These are phyloP conservation scores for Populus deltoides DNA, from an alignment of 345 rosid genomes.

Conservation along the genomic window DNA sequence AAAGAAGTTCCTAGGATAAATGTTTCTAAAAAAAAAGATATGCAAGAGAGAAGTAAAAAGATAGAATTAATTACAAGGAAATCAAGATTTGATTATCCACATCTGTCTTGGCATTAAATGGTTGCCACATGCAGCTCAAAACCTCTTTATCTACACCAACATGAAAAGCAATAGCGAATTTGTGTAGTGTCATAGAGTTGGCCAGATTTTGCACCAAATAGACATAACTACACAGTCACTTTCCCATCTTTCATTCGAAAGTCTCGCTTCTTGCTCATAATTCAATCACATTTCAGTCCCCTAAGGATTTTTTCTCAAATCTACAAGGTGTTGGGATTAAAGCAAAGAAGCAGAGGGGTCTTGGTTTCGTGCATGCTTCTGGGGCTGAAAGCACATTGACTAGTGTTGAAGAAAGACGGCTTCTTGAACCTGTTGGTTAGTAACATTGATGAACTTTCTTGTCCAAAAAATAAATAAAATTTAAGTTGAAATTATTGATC, in stretches of 20 bases:
- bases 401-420: conserved; percentile 52
- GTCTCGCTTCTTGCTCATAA: conserved; percentile 21
- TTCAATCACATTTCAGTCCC: conserved; percentile 20
- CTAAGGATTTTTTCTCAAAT: conserved; percentile 19
- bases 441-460: background rate
- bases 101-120: conserved; percentile 37
- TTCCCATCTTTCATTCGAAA: conserved; percentile 26
- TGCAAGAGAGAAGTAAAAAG: background rate
- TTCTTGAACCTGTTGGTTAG: conserved; percentile 84
- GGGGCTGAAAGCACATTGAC: conserved; percentile 33
- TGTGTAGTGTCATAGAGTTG: background rate
- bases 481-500: background rate
- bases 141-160: conserved; percentile 8
- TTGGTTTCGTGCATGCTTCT: conserved; percentile 42
- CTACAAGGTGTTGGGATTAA: conserved; percentile 23
- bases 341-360: conserved; percentile 24
- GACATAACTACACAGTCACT: conserved; percentile 34
- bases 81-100: conserved; percentile 31
- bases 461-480: background rate
- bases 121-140: conserved; percentile 41
- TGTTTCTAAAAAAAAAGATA: background rate
- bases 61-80: background rate
- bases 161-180: background rate
- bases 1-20: background rate
- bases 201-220: conserved; percentile 16